Conservation (phyloP, 1,284 basidiomycete genomes). For the Irpex rosettiformis region DNA sequence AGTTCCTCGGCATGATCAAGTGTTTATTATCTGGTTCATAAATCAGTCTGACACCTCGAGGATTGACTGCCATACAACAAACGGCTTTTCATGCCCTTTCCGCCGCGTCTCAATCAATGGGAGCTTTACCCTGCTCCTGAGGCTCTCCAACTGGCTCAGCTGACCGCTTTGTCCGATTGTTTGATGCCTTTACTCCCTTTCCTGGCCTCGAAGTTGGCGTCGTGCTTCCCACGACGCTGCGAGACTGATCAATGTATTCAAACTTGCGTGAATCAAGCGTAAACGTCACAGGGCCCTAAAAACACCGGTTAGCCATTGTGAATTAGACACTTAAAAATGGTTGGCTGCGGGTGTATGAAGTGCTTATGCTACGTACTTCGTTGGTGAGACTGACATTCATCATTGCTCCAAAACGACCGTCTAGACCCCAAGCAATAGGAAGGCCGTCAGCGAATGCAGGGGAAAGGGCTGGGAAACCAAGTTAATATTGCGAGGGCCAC, state of each 20-base stretch:
- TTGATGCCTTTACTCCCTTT: constrained; percentile 4
- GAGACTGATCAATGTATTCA: constrained; percentile 39
- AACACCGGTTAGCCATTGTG: constrained; percentile 9
- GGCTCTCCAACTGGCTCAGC: constrained; percentile 1
- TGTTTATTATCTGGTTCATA: background rate
- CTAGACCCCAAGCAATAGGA: constrained; percentile 37
- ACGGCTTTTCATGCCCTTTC: constrained; percentile 4
- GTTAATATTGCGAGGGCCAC: constrained; percentile 10
- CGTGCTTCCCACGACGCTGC: constrained; percentile 5
- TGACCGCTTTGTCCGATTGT: constrained; percentile 6
- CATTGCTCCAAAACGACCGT: constrained; percentile 92
- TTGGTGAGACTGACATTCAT: constrained; percentile 86
- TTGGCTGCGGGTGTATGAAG: constrained; percentile 9
- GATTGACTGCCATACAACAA: background rate
- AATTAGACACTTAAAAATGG: constrained; percentile 13
- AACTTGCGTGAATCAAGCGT: constrained; percentile 77
- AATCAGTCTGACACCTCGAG: background rate
- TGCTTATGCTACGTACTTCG: constrained; percentile 51
- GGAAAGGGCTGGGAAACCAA: constrained; percentile 10
- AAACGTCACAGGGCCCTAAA: constrained; percentile 79
- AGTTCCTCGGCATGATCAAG: background rate
- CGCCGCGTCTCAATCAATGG: constrained; percentile 3
- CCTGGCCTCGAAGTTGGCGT: constrained; percentile 15
- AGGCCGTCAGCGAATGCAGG: constrained; percentile 11
- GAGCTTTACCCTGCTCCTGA: background rate